These are phyloP conservation scores for Pythium grandisporangium DNA, from an alignment of 352 stramenopile genomes.

Conservation along the genomic window DNA sequence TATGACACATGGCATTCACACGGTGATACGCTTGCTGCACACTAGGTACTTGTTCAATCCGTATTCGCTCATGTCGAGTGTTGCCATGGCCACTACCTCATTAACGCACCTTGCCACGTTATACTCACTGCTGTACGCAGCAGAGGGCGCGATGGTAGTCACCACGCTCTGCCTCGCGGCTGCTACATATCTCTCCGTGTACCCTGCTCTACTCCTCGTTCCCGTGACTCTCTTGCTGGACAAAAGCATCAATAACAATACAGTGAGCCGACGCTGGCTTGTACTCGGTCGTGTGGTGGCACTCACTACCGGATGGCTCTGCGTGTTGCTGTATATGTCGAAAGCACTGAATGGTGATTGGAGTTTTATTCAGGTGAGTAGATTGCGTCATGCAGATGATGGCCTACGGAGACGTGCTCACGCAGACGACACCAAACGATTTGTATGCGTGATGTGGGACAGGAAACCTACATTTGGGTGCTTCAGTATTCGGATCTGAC, in stretches of 20 bases:
- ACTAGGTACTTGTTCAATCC: conserved; percentile 65
- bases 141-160: conserved; percentile 26
- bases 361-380: conserved; percentile 51
- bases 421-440: no score
- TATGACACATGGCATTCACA: no score
- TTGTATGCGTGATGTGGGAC: background rate
- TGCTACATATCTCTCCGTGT: conserved; percentile 69
- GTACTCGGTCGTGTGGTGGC: no score
- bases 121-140: conserved; percentile 62
- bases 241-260: conserved; percentile 11
- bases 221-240: conserved; percentile 37
- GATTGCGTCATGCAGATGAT: background rate
- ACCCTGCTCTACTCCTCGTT: conserved; percentile 51
- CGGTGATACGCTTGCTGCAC: background rate
- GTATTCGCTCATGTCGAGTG: conserved; percentile 54
- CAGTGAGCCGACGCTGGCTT: no score
- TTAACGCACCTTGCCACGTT: conserved; percentile 57
- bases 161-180: conserved; percentile 36
- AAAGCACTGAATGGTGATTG: conserved; percentile 39
- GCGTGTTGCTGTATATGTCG: conserved; percentile 44
- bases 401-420: no score
- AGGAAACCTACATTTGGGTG: conserved; percentile 81
- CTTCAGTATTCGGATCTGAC: conserved; percentile 75
- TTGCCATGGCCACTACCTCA: conserved; percentile 62
- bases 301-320: conserved; percentile 1